Evolutionary conservation across 169 alveolate genomes (phyloP), one percentile per base, ranked within the genome.

Genomic region (Besnoitia besnoiti): DNA sequence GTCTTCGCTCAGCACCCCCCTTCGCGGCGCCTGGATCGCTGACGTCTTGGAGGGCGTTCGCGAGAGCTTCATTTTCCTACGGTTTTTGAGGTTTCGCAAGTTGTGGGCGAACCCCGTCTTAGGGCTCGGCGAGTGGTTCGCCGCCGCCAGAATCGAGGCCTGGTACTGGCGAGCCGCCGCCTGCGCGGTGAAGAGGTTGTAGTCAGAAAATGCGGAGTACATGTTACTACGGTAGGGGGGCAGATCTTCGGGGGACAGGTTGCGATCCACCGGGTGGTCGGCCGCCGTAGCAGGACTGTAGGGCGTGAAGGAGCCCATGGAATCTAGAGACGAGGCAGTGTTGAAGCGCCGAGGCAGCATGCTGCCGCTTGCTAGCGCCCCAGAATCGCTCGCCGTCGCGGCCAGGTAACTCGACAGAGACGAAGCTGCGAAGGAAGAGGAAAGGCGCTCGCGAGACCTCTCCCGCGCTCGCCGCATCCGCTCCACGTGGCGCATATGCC

Each of bases 401-500:
- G 93, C 93, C n/a, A 39, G 88, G 44, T 76, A 76, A 7, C 24
- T 5, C 40, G 47, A 40, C n/a, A 42, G n/a, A 7, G 89, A 35
- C 24, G 61, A 80, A 40, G 35, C 3, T 59, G 44, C 37, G 27
- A 50, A 4, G 24, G 37, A 33, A 16, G 50, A 61, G 0, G 88
- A 61, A 12, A 91, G 85, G 0, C 91, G 73, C 50, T 91, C 94
- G n/a, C 94, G 42, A 24, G 91, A 91, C 37, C 91, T 85, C 51
- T 91, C 89, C n/a, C 90, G 85, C 30, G 94, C 76, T 73, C 67
- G 87, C 50, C 91, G 85, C 94, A 91, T 91, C 46, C 87, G 94
- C 91, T 39, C 91, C 16, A 91, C 91, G 35, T 91, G 90, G 59
- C 88, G 90, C 91, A 79, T 79, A 50, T 84, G 85, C 10, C 59